phyloP scores from a whole-genome alignment of 371 early-diverging fungal species.

The Haplosporangium sp. region DNA sequence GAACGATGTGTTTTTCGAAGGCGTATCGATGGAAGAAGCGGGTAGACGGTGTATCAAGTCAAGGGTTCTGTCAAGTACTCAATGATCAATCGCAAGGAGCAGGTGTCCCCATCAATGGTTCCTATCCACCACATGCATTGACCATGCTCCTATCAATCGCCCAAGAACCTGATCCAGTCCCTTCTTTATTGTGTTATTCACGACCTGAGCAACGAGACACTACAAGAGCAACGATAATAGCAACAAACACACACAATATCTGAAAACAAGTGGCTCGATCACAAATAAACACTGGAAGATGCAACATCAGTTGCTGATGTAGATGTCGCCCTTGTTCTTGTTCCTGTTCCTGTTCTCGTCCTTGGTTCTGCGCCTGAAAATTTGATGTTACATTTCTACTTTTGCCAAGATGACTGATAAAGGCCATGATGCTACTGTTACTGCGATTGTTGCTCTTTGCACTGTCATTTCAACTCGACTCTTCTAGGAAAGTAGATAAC shows the following conservation, averaged over 20 bases:
- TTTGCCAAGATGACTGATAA: background rate
- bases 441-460: background rate
- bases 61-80: no score
- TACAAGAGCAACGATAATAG: slow-evolving; percentile 8
- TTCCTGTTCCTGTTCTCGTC: background rate
- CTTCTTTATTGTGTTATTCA: background rate
- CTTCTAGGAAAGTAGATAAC: slow-evolving; percentile 45
- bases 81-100: no score
- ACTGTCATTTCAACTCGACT: slow-evolving; percentile 40
- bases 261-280: slow-evolving; percentile 5
- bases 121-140: no score
- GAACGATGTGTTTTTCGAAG: no score
- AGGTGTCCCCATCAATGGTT: no score
- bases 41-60: no score
- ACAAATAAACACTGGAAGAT: no score
- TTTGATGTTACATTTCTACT: background rate
- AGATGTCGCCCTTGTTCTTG: background rate
- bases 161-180: background rate
- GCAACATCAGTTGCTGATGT: no score
- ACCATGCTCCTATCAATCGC: no score
- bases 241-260: slow-evolving; percentile 16
- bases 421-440: background rate
- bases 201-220: background rate
- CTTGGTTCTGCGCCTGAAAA: background rate
- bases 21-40: no score